phyloP scores from a whole-genome alignment of 192 early-diverging fungal genomes.

The Gonapodya sp. region DNA sequence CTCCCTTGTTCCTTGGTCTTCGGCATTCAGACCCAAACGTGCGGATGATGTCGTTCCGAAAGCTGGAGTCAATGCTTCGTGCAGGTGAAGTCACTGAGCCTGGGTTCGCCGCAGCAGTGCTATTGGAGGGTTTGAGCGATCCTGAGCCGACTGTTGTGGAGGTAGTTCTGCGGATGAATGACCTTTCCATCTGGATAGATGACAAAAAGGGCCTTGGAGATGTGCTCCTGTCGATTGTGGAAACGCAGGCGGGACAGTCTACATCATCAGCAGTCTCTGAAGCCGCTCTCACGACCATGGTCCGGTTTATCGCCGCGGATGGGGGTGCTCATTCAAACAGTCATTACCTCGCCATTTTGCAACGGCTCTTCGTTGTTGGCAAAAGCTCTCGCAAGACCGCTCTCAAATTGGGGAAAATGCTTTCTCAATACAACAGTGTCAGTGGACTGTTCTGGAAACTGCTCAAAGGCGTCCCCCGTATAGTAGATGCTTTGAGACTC shows the following conservation, averaged over 20 bases:
- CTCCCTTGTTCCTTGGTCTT: slow-evolving; percentile 7
- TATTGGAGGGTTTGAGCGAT: slow-evolving; percentile 41
- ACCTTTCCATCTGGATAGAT: not conserved
- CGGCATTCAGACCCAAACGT: not conserved
- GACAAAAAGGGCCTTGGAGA: not conserved
- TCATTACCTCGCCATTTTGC: not conserved
- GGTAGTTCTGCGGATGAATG: slow-evolving; percentile 21
- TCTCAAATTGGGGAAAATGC: not conserved
- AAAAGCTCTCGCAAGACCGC: not conserved
- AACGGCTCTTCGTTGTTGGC: not conserved
- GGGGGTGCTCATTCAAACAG: not conserved
- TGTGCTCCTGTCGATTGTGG: not conserved
- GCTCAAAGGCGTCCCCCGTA: not conserved
- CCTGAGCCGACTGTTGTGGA: slow-evolving; percentile 33
- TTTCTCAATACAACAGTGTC: not conserved
- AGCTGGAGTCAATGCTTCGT: not conserved
- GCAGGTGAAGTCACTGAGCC: not conserved
- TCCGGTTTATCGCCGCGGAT: not conserved
- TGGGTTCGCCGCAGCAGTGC: slow-evolving; percentile 34
- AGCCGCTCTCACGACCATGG: not conserved
- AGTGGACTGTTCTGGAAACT: not conserved
- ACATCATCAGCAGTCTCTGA: not conserved
- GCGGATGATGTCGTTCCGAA: not conserved
- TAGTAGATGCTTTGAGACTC: not conserved
- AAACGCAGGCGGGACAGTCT: not conserved